These are phyloP conservation scores for Kuraishia borneana DNA, from an alignment of 805 yeast species.

Conservation along the genomic window DNA sequence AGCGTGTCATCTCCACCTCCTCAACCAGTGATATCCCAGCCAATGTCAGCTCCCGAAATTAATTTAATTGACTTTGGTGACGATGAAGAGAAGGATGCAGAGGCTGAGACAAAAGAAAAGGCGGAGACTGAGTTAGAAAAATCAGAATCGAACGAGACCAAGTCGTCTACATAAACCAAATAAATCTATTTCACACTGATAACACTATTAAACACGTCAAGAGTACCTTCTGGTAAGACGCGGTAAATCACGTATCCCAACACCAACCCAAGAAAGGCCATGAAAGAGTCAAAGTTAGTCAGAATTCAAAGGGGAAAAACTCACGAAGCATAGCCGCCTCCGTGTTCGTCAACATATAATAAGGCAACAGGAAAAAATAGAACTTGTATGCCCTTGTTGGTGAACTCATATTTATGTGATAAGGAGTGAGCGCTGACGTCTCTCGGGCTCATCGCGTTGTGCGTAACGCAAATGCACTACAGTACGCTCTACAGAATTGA, in stretches of 20 bases:
- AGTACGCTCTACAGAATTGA: no score
- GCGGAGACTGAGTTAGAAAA: neutral
- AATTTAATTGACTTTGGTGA: slow-evolving; percentile 5
- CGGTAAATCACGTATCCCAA: slow-evolving; percentile 4
- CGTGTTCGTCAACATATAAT: slow-evolving; percentile 34
- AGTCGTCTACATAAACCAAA: neutral
- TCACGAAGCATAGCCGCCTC: slow-evolving; percentile 23
- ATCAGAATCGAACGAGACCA: neutral
- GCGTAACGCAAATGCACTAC: no score
- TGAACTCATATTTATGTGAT: no score
- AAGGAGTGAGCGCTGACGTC: no score
- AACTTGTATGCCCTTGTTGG: slow-evolving; percentile 2
- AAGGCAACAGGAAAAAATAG: slow-evolving; percentile 35
- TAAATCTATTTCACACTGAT: no score
- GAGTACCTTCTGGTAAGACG: slow-evolving; percentile 1
- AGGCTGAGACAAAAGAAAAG: neutral
- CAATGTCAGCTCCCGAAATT: no score
- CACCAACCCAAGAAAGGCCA: slow-evolving; percentile 3
- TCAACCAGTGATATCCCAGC: no score
- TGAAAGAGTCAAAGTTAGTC: slow-evolving; percentile 1
- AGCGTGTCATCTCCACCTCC: no score
- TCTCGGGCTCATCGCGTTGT: no score
- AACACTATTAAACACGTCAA: no score
- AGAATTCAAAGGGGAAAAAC: slow-evolving; percentile 5
- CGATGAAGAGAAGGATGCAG: slow-evolving; percentile 2